A percentile compares a stretch with the other conserved stretches of the same genome.
These are phyloP conservation scores for Silybum marianum DNA, from an alignment of 129 eudicot genomes.

Conservation along the genomic window DNA sequence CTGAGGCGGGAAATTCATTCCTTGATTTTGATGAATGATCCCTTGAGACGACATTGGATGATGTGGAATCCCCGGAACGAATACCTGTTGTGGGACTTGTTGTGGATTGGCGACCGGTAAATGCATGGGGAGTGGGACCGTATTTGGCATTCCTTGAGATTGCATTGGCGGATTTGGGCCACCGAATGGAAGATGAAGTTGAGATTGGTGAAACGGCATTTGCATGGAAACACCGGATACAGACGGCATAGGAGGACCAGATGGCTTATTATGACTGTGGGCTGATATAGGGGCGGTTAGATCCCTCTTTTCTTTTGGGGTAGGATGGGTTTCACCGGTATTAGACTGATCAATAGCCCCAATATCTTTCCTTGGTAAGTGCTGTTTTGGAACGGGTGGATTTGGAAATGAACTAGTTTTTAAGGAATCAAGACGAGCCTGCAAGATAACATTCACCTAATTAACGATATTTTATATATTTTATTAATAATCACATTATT, in stretches of 20 bases:
- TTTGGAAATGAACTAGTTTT: slow-evolving; percentile 50
- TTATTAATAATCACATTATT: not conserved
- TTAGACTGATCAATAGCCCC: slow-evolving; percentile 42
- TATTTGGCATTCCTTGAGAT: slow-evolving; percentile 60
- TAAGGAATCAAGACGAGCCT: slow-evolving; percentile 65
- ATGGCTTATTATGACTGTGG: slow-evolving; percentile 59
- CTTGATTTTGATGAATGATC: slow-evolving; percentile 77
- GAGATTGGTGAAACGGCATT: slow-evolving; percentile 66
- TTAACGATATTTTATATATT: not conserved
- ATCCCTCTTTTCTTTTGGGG: slow-evolving; percentile 55
- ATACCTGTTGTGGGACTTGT: slow-evolving; percentile 57
- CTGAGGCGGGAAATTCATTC: slow-evolving; percentile 54
- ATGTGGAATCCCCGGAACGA: slow-evolving; percentile 62
- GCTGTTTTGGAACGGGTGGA: slow-evolving; percentile 60
- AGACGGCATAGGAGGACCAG: slow-evolving; percentile 50
- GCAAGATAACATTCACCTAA: slow-evolving; percentile 16
- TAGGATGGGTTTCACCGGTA: slow-evolving; percentile 40
- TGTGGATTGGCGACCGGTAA: slow-evolving; percentile 55
- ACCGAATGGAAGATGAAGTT: slow-evolving; percentile 59
- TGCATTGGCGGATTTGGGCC: slow-evolving; percentile 75
- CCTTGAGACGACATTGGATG: slow-evolving; percentile 75
- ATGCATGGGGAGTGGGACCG: slow-evolving; percentile 65
- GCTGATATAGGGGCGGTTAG: slow-evolving; percentile 38
- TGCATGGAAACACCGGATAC: slow-evolving; percentile 56
- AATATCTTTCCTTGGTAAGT: slow-evolving; percentile 53